Conservation (phyloP, 192 early-diverging fungal genomes). For the Gaertneriomyces sp. region DNA sequence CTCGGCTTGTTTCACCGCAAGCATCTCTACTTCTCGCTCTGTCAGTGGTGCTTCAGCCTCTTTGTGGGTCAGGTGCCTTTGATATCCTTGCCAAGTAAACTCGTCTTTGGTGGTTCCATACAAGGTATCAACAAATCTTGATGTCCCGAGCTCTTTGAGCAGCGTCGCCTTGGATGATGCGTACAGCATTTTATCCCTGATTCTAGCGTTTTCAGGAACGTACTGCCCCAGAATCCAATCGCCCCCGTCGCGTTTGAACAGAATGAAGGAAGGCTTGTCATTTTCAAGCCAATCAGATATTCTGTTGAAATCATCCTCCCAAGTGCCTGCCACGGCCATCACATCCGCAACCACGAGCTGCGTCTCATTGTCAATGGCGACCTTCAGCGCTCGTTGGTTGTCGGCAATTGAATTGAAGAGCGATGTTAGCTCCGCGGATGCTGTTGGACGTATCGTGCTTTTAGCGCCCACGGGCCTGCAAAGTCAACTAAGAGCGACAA, state of each 20-base stretch:
- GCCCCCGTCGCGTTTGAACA: slow-evolving; percentile 41
- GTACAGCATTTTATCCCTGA: slow-evolving; percentile 91
- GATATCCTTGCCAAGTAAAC: slow-evolving; percentile 63
- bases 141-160: slow-evolving; percentile 74
- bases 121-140: slow-evolving; percentile 75
- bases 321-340: too few species aligned
- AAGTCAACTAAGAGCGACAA: too few species aligned
- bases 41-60: slow-evolving; percentile 74
- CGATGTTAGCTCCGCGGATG: too few species aligned
- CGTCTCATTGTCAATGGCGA: too few species aligned
- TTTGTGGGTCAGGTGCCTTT: slow-evolving; percentile 57
- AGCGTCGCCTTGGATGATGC: slow-evolving; percentile 80
- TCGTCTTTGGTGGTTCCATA: slow-evolving; percentile 75
- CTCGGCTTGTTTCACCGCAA: slow-evolving; percentile 59
- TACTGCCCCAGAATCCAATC: slow-evolving; percentile 76
- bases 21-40: slow-evolving; percentile 77
- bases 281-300: slow-evolving; percentile 44
- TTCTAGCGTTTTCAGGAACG: slow-evolving; percentile 75
- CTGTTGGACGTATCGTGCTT: too few species aligned
- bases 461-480: too few species aligned
- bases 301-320: slow-evolving; percentile 24
- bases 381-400: too few species aligned
- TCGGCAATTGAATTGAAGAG: too few species aligned
- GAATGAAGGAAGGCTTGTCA: slow-evolving; percentile 60
- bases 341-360: too few species aligned